phyloP scores from a whole-genome alignment of 257 asterid species.

The Solanum bulbocastanum region DNA sequence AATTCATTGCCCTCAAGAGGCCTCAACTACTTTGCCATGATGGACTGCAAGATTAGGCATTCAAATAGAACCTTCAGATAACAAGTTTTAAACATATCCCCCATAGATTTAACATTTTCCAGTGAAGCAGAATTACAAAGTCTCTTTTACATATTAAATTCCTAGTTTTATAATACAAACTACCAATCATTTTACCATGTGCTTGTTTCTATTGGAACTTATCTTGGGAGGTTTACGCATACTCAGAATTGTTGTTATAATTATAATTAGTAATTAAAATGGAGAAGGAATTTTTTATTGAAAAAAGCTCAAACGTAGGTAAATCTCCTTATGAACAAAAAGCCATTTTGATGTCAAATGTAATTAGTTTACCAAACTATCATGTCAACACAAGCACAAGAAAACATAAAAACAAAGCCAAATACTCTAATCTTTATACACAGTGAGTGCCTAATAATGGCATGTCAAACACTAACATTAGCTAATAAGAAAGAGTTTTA shows the following conservation, averaged over 20 bases:
- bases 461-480: neutral
- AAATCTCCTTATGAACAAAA: neutral
- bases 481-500: neutral
- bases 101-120: neutral
- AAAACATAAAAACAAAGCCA: neutral
- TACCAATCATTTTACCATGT: neutral
- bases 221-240: neutral
- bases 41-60: conserved; percentile 8
- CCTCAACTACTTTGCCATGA: conserved; percentile 39
- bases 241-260: neutral
- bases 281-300: neutral
- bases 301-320: neutral
- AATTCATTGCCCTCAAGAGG: neutral
- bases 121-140: neutral
- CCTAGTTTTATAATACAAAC: neutral
- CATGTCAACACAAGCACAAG: neutral
- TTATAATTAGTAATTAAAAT: too few species aligned
- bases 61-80: neutral
- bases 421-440: neutral
- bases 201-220: neutral
- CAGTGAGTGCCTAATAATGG: neutral
- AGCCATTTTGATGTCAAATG: neutral
- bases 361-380: neutral
- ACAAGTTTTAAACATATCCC: neutral
- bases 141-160: neutral